phyloP scores from a whole-genome alignment of 306 rosid species.

The Hippophae tibetana region DNA sequence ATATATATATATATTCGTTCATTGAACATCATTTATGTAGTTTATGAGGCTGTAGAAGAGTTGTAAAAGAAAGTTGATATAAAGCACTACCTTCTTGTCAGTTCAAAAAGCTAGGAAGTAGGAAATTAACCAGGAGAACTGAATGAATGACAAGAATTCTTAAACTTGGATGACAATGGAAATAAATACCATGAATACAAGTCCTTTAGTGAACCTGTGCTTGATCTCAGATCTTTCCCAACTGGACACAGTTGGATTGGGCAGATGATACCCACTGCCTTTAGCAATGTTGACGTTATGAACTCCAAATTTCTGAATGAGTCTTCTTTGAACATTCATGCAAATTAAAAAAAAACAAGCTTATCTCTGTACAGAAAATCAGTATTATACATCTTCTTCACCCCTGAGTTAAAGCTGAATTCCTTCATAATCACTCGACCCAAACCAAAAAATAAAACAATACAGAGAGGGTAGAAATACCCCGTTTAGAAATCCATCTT shows the following conservation, averaged over 20 bases:
- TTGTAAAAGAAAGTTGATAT: conserved; percentile 63
- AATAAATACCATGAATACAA: conserved; percentile 48
- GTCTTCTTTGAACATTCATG: too few species aligned
- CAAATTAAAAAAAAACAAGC: too few species aligned
- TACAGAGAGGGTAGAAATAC: too few species aligned
- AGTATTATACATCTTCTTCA: too few species aligned
- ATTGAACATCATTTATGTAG: conserved; percentile 50
- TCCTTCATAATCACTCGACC: too few species aligned
- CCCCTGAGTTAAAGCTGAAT: too few species aligned
- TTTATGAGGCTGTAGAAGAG: conserved; percentile 89
- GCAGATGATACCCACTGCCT: conserved; percentile 2
- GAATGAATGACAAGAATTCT: conserved; percentile 38
- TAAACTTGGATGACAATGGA: conserved; percentile 38
- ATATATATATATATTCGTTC: background rate
- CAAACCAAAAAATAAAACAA: too few species aligned
- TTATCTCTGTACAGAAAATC: too few species aligned
- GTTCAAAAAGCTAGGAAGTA: conserved; percentile 78
- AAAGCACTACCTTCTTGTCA: conserved; percentile 73
- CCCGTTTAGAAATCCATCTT: too few species aligned
- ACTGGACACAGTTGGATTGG: conserved; percentile 34
- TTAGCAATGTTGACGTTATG: background rate
- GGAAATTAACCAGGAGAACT: conserved; percentile 45
- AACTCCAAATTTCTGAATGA: background rate
- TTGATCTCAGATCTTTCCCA: conserved; percentile 55
- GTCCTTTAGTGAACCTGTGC: conserved; percentile 80